These are phyloP conservation scores for Aspergillus avenaceus DNA, from an alignment of 495 filamentous ascomycete genomes.

Conservation along the genomic window DNA sequence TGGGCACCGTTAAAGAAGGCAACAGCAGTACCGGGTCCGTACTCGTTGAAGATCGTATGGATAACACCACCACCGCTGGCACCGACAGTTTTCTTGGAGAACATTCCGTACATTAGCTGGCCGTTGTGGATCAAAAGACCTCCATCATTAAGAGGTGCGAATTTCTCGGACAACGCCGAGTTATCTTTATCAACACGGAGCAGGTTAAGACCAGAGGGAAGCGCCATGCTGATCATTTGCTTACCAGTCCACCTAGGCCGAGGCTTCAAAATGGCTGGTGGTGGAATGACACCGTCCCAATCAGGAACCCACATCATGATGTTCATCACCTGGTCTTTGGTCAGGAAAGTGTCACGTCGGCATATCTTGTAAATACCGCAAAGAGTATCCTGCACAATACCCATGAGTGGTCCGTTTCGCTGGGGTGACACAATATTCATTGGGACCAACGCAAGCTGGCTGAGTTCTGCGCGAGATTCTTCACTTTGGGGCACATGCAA, in stretches of 20 bases:
- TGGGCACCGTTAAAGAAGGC: conserved; percentile 94
- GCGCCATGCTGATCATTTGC: conserved; percentile 90
- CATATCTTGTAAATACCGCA: conserved; percentile 96
- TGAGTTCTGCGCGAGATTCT: conserved; percentile 90
- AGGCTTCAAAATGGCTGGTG: conserved; percentile 87
- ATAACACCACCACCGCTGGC: conserved; percentile 82
- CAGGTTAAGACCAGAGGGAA: conserved; percentile 83
- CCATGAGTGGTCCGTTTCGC: conserved; percentile 95
- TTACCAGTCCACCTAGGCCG: conserved; percentile 97
- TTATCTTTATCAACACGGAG: conserved; percentile 55
- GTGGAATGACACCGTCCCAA: conserved; percentile 93
- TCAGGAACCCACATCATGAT: conserved; percentile 93
- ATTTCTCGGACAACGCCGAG: conserved; percentile 48
- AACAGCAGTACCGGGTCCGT: conserved; percentile 76
- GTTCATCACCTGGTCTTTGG: conserved; percentile 89
- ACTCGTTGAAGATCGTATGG: conserved; percentile 95
- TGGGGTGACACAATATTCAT: conserved; percentile 97
- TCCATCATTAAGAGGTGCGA: conserved; percentile 68
- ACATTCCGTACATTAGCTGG: conserved; percentile 82
- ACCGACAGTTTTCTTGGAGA: conserved; percentile 92
- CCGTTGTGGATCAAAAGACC: conserved; percentile 80
- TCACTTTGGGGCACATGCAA: conserved; percentile 97
- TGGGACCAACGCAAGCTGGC: conserved; percentile 90
- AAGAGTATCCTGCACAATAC: conserved; percentile 97
- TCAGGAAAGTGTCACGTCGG: conserved; percentile 86